Evolutionary conservation across 2,329 filamentous ascomycete genomes (phyloP), one percentile per base, ranked within the genome.

Genomic region (Stemphylium vesicarium): DNA sequence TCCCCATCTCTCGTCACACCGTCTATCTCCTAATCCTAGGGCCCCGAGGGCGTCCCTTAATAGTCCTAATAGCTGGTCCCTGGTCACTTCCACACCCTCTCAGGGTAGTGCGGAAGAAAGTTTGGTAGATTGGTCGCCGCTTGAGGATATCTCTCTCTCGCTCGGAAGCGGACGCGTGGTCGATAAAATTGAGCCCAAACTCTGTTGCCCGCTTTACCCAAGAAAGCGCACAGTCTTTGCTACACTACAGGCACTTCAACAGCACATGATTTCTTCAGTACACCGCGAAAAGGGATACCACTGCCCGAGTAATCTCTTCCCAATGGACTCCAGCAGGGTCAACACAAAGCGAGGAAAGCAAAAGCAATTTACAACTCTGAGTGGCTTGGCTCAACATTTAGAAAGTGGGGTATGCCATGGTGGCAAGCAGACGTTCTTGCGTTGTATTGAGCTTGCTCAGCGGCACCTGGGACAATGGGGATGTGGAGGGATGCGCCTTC

Each of bases 331-430:
- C 15, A 48, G 6, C 32, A 41, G 13, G 31, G n/a, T 20, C 9
- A 4, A 22, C 38, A 32, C 10, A 33, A 41, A 43, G 41, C 36
- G 22, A 31, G 35, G 18, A 24, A 53, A 44, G 26, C 16, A 32
- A 42, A 60, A 45, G 53, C 42, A 43, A 7, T 60, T 60, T 26
- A 50, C 45, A 31, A 61, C 52, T 24, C 44, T 59, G 3, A 50
- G 51, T 42, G 52, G 59, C 1, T 36, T 61, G 16, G 41, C 48
- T n/a, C 45, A 57, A 33, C 50, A 60, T 33, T 24, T 57, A 15
- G 53, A 60, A 38, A 41, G 31, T 4, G 57, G 42, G 1, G 57
- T 45, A 15, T 60, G 42, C 31, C 4, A 32, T 7, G 42, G 53
- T 15, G 38, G 53, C 7, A 50, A 44, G 31, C 12, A 18, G 15